Evolutionary conservation across 495 filamentous ascomycete species (phyloP).

Genomic region (Aspergillus bertholletiae): DNA sequence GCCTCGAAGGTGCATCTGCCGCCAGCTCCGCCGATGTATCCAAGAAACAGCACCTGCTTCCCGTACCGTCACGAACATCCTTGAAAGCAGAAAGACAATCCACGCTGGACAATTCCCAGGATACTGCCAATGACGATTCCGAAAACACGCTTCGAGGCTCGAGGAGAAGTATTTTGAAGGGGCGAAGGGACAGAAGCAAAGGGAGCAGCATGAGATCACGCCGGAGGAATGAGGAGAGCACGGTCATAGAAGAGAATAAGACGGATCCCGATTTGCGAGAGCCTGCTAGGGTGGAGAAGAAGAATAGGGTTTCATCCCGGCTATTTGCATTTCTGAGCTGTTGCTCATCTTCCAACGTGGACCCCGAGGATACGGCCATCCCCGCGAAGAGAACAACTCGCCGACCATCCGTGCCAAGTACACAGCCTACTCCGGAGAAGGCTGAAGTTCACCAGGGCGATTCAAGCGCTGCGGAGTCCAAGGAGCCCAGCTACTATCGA

Average conservation of each 20-base stretch:
- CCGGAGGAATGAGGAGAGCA: conserved; percentile 40
- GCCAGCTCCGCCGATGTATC: conserved; percentile 19
- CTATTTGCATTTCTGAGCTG: conserved; percentile 76
- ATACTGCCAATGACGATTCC: conserved; percentile 59
- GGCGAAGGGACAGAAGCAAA: conserved; percentile 66
- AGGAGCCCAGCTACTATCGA: conserved; percentile 40
- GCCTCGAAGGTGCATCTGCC: conserved; percentile 11
- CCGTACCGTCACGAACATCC: conserved; percentile 65
- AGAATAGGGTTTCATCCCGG: conserved; percentile 42
- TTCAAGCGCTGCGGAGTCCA: conserved; percentile 54
- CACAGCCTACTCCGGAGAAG: conserved; percentile 52
- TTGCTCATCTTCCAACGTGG: conserved; percentile 67
- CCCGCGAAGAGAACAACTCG: conserved; percentile 65
- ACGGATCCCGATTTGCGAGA: conserved; percentile 29
- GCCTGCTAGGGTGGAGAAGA: conserved; percentile 56
- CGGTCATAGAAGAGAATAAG: conserved; percentile 37
- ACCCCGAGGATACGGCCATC: conserved; percentile 55
- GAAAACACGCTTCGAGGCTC: conserved; percentile 58
- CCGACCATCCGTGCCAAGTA: conserved; percentile 50
- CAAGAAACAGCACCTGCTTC: conserved; percentile 56
- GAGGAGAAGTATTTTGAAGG: conserved; percentile 66
- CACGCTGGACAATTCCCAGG: conserved; percentile 61
- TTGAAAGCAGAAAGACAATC: conserved; percentile 60
- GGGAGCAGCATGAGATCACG: conserved; percentile 57
- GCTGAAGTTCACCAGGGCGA: conserved; percentile 45